Conservation (phyloP, 2,329 filamentous ascomycete genomes). For the Aspergillus hortae region DNA sequence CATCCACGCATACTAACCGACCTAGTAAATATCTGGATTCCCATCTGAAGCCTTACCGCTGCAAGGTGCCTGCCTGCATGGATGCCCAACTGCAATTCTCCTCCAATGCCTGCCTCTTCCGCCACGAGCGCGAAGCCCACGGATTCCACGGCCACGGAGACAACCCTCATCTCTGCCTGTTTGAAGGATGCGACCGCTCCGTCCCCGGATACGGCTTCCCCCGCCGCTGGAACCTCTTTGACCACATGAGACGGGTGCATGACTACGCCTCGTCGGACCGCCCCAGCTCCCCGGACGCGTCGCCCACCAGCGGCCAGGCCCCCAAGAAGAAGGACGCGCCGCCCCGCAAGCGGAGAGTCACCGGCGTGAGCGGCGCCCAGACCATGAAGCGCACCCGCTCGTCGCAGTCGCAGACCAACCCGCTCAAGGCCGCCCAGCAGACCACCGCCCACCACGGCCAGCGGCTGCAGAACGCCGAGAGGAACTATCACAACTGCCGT, state of each 20-base stretch:
- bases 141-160: conserved; percentile 93
- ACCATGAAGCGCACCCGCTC: conserved; percentile 44
- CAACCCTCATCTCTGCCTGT: conserved; percentile 86
- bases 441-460: conserved; percentile 34
- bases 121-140: conserved; percentile 93
- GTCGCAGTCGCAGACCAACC: conserved; percentile 33
- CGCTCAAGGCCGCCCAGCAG: conserved; percentile 32
- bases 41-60: conserved; percentile 92
- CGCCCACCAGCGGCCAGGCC: conserved; percentile 25
- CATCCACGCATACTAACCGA: conserved; percentile 13
- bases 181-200: conserved; percentile 81
- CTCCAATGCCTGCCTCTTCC: conserved; percentile 88
- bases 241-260: conserved; percentile 96
- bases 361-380: conserved; percentile 32
- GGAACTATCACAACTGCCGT: conserved; percentile 42
- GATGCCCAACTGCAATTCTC: conserved; percentile 89
- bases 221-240: conserved; percentile 89
- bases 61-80: conserved; percentile 79
- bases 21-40: conserved; percentile 93
- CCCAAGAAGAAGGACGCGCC: conserved; percentile 40
- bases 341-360: conserved; percentile 38
- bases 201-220: conserved; percentile 84
- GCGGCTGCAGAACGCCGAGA: conserved; percentile 40
- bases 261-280: conserved; percentile 50
- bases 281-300: conserved; percentile 40